phyloP scores from a whole-genome alignment of 345 rosid genomes.

The Triadica sebifera region DNA sequence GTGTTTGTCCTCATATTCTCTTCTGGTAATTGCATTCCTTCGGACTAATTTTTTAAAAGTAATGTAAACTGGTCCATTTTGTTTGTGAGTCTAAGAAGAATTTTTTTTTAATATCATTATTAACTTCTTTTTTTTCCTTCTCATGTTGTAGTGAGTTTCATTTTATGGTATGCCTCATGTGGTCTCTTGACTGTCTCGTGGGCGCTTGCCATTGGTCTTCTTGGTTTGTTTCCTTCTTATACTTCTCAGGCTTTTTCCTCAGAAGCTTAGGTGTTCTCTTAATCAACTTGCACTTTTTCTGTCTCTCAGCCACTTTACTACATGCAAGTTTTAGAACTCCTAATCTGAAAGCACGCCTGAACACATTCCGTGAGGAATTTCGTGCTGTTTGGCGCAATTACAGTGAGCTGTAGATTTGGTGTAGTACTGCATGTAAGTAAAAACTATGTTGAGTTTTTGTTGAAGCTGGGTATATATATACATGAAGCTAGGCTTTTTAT shows the following conservation, averaged over 20 bases:
- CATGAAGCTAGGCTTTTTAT: not conserved
- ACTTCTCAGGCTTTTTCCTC: constrained; percentile 11
- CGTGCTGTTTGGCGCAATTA: constrained; percentile 98
- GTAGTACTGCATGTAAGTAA: constrained; percentile 26
- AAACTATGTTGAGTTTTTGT: constrained; percentile 2
- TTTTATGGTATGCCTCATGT: constrained; percentile 80
- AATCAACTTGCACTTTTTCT: not conserved
- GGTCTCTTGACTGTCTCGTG: constrained; percentile 77
- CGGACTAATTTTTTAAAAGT: not conserved
- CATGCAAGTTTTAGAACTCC: constrained; percentile 98
- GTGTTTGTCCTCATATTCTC: constrained; percentile 73
- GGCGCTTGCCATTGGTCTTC: constrained; percentile 80
- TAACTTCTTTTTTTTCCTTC: not conserved
- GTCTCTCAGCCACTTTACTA: constrained; percentile 57
- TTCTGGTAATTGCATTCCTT: constrained; percentile 46
- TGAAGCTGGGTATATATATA: not conserved
- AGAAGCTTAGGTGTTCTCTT: not conserved
- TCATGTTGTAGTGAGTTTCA: constrained; percentile 52
- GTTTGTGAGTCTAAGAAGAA: not conserved
- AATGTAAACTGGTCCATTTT: not conserved
- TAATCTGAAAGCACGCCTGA: constrained; percentile 90
- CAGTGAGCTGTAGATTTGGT: constrained; percentile 70
- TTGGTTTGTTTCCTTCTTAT: constrained; percentile 45
- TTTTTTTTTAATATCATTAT: not conserved
- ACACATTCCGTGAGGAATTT: constrained; percentile 94